Conservation (phyloP, 768 basidiomycete species). For the Rhizopogon roseolus region DNA sequence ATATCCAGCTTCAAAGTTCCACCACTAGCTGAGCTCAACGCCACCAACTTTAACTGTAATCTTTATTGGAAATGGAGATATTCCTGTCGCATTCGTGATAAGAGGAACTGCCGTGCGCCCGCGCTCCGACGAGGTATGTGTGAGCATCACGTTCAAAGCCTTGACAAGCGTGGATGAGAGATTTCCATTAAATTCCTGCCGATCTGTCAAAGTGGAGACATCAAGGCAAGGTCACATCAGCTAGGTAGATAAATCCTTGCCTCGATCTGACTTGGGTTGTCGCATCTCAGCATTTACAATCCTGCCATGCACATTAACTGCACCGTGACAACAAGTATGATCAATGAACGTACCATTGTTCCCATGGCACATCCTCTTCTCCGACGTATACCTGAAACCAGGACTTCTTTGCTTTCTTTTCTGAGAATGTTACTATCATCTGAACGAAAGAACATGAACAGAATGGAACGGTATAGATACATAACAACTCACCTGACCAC, state of each 20-base stretch:
- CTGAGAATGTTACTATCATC: slow-evolving; percentile 74
- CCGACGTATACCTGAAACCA: slow-evolving; percentile 71
- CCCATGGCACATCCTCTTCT: slow-evolving; percentile 86
- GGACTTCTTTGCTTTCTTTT: slow-evolving; percentile 70
- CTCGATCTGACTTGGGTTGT: slow-evolving; percentile 63
- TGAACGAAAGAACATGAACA: neutral
- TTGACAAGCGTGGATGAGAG: slow-evolving; percentile 60
- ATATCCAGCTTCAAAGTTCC: neutral
- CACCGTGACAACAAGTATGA: neutral
- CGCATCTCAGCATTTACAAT: slow-evolving; percentile 75
- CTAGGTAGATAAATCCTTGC: slow-evolving; percentile 26
- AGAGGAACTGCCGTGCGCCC: slow-evolving; percentile 73
- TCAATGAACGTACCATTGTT: slow-evolving; percentile 58
- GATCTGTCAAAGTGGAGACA: slow-evolving; percentile 28
- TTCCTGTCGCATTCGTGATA: slow-evolving; percentile 70
- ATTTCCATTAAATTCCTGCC: slow-evolving; percentile 49
- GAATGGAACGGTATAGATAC: neutral
- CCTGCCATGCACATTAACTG: slow-evolving; percentile 35
- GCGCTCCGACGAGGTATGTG: slow-evolving; percentile 72
- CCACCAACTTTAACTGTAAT: slow-evolving; percentile 67
- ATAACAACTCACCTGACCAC: slow-evolving; percentile 52
- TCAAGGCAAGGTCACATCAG: neutral
- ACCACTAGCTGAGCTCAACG: slow-evolving; percentile 43
- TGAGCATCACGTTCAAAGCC: slow-evolving; percentile 66
- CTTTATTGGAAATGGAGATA: slow-evolving; percentile 78